Evolutionary conservation across 495 filamentous ascomycete genomes (phyloP).

Genomic region (Neurospora tetraspora): DNA sequence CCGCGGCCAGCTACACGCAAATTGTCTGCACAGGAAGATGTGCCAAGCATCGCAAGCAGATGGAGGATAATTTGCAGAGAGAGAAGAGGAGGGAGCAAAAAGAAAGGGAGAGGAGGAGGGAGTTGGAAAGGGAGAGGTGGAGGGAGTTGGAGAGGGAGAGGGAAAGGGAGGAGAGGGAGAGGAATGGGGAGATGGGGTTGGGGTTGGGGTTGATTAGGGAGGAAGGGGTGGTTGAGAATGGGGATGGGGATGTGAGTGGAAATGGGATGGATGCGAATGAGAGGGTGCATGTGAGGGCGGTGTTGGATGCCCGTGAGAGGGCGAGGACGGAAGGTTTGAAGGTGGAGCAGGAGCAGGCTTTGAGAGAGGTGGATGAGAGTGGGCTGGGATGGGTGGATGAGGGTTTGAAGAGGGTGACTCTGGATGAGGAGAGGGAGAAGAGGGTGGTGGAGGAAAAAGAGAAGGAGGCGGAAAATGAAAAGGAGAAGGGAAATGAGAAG

Average conservation of each 20-base stretch:
- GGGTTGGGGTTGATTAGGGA: background rate
- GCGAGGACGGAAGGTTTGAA: background rate
- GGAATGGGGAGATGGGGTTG: background rate
- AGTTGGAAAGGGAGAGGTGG: background rate
- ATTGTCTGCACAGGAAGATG: background rate
- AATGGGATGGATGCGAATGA: background rate
- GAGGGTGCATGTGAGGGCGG: background rate
- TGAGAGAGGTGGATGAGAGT: background rate
- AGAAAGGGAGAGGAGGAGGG: background rate
- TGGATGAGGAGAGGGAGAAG: background rate
- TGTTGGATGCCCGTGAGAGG: background rate
- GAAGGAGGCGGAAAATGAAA: background rate
- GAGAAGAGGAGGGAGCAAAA: background rate
- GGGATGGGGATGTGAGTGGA: background rate
- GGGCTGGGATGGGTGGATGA: background rate
- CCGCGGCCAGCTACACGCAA: background rate
- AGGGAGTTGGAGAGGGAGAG: background rate
- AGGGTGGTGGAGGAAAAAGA: background rate
- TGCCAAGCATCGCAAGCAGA: background rate
- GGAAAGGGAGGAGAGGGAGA: background rate
- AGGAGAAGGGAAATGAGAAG: background rate
- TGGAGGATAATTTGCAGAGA: background rate
- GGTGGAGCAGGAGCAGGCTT: background rate
- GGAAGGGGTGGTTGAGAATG: background rate
- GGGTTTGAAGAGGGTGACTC: background rate